Percentiles rank a stretch among this genome's conserved stretches.
phyloP scores from a whole-genome alignment of 2,329 filamentous ascomycete genomes.

The Nigrospora sphaerica region DNA sequence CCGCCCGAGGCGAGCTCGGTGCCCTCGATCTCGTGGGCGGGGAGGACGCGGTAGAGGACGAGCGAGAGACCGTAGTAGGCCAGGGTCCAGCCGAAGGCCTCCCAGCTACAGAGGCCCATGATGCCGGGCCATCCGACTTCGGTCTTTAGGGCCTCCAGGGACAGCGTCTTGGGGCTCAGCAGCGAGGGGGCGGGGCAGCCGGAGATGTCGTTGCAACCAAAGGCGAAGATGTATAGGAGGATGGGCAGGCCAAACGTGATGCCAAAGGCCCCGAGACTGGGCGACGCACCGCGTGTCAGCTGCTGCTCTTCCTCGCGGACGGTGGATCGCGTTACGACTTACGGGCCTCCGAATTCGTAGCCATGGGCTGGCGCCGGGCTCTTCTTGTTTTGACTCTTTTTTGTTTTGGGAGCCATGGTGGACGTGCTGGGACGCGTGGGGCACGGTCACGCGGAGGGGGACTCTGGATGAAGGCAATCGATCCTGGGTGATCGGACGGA shows the following conservation, averaged over 20 bases:
- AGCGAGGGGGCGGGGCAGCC: slow-evolving; percentile 85
- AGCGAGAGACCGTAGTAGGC: slow-evolving; percentile 75
- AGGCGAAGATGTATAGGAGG: slow-evolving; percentile 71
- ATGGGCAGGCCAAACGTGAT: slow-evolving; percentile 78
- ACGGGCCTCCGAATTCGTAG: slow-evolving; percentile 43
- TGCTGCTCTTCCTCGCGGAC: not conserved
- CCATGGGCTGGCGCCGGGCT: slow-evolving; percentile 7
- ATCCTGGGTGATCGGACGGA: too few species aligned
- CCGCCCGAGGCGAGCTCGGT: slow-evolving; percentile 64
- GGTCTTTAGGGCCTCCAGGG: slow-evolving; percentile 63
- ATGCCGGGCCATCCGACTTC: slow-evolving; percentile 83
- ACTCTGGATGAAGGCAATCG: too few species aligned
- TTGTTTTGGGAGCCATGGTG: slow-evolving; percentile 30
- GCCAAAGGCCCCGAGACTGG: slow-evolving; percentile 65
- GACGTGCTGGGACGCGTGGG: slow-evolving; percentile 11
- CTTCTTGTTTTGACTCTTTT: slow-evolving; percentile 7
- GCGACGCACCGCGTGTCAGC: slow-evolving; percentile 2
- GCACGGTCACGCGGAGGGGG: not conserved
- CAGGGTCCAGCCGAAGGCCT: slow-evolving; percentile 62
- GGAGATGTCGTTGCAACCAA: slow-evolving; percentile 86
- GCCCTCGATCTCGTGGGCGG: slow-evolving; percentile 65
- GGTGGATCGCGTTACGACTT: slow-evolving; percentile 13
- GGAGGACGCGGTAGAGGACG: slow-evolving; percentile 68
- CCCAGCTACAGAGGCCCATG: slow-evolving; percentile 60
- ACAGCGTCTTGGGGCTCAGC: slow-evolving; percentile 64